Conservation (phyloP, 345 rosid genomes). For the Gossypium rotundifolium region DNA sequence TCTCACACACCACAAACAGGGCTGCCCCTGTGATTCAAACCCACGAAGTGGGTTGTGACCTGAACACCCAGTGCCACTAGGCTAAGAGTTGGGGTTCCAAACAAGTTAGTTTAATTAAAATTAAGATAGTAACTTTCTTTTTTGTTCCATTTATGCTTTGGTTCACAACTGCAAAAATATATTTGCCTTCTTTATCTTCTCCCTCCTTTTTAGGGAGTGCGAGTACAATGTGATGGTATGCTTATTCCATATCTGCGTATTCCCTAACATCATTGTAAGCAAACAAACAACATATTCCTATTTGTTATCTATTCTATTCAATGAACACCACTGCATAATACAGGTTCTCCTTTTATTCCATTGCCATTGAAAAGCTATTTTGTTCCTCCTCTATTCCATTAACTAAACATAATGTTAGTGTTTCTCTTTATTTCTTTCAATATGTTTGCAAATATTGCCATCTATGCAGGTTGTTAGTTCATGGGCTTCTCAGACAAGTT, state of each 20-base stretch:
- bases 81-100: not conserved
- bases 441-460: conserved; percentile 5
- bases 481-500: conserved; percentile 56
- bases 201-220: not conserved
- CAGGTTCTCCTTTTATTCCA: not conserved
- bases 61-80: too few relatives aligned
- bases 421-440: conserved; percentile 2
- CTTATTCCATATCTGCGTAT: not conserved
- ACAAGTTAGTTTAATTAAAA: not conserved
- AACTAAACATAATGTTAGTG: not conserved
- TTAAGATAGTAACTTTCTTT: not conserved
- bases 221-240: not conserved
- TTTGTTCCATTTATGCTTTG: not conserved
- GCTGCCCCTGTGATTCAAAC: too few relatives aligned
- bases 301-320: not conserved
- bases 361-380: not conserved
- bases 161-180: not conserved
- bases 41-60: too few relatives aligned
- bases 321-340: not conserved
- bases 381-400: not conserved
- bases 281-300: not conserved
- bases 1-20: too few relatives aligned
- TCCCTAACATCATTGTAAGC: not conserved
- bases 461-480: conserved; percentile 78
- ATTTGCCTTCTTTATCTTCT: not conserved